Base-by-base conservation (phyloP, 2,329 filamentous ascomycete genomes). In the Cytospora piceicola region DNA sequence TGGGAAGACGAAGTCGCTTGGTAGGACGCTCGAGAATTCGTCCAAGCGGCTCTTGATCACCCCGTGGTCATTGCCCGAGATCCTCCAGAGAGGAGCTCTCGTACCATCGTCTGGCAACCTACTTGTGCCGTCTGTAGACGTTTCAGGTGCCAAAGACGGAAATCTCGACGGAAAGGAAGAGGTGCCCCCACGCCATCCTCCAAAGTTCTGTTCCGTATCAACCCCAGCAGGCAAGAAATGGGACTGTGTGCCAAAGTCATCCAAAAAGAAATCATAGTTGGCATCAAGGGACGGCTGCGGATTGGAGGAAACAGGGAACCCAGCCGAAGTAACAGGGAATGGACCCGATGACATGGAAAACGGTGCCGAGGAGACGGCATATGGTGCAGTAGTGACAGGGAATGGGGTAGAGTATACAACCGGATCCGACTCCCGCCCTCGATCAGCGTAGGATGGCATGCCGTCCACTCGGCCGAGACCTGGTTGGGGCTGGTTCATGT, bases 1-100 rank as follows among this genome's bases (percentile, higher is more conserved):
- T 1, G 90, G 89, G 58, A 92, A 85, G 3, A 86, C 82, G 69
- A 92, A 92, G 70, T 87, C 86, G 61, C 77, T 79, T 0, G 88
- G 85, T 27, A 90, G 74, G 5, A 88, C 83, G 0, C 82, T 79
- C 0, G 85, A 85, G 68, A 89, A 90, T 67, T 88, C 85, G 24
- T 86, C 82, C 0, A 90, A 75, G n/a, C 85, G 81, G 63, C 80
- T 84, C 71, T 85, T 84, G 63, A 89, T 86, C 14, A 81, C 76
- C 5, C 78, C 80, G 71, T 87, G 83, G 69, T 87, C 85, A 64
- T 78, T 79, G 12, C 80, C 80, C 22, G 83, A 86, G 46, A 87
- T 84, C 65, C 77, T 78, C 75, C 81, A 78, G 3, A 76, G 77
- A 22, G 74, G 75, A 9, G 74, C 72, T 63, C 77, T 79, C 66